Percentiles rank a stretch among this genome's conserved stretches.
Conservation (phyloP, 2,329 filamentous ascomycete species). For the Hypoxylon sp. region DNA sequence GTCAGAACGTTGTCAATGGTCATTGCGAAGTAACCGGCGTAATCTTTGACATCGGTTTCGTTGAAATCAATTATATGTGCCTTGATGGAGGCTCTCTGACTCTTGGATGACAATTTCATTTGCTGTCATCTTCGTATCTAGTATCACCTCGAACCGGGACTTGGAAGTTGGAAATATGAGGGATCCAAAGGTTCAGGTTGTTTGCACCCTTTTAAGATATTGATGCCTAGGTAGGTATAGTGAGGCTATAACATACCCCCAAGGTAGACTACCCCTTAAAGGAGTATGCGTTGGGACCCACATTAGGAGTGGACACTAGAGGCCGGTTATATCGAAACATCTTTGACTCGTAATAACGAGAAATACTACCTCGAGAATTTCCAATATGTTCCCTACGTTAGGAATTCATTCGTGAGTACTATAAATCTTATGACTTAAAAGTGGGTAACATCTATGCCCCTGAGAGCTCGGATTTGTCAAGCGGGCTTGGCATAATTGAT, state of each 20-base stretch:
- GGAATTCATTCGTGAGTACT: background rate
- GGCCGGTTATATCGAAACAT: background rate
- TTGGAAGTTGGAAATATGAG: background rate
- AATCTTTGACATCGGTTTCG: slow-evolving; percentile 27
- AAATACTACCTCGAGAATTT: background rate
- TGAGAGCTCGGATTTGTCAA: background rate
- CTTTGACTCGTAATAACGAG: background rate
- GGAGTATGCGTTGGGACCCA: background rate
- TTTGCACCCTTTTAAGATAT: background rate
- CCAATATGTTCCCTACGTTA: background rate
- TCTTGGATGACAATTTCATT: slow-evolving; percentile 1
- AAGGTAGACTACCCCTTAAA: background rate
- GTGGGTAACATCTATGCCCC: background rate
- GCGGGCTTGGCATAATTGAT: background rate
- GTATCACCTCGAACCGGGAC: background rate
- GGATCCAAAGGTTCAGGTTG: background rate
- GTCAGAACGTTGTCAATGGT: slow-evolving; percentile 33
- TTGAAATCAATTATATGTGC: slow-evolving; percentile 32
- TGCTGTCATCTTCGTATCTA: background rate
- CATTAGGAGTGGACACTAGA: background rate
- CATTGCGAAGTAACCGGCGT: slow-evolving; percentile 36
- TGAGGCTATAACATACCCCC: background rate
- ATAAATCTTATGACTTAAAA: background rate
- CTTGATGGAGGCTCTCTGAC: slow-evolving; percentile 9
- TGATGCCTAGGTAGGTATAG: slow-evolving; percentile 4